These are phyloP conservation scores for Penicillium turbatum DNA, from an alignment of 495 filamentous ascomycete genomes.

Conservation along the genomic window DNA sequence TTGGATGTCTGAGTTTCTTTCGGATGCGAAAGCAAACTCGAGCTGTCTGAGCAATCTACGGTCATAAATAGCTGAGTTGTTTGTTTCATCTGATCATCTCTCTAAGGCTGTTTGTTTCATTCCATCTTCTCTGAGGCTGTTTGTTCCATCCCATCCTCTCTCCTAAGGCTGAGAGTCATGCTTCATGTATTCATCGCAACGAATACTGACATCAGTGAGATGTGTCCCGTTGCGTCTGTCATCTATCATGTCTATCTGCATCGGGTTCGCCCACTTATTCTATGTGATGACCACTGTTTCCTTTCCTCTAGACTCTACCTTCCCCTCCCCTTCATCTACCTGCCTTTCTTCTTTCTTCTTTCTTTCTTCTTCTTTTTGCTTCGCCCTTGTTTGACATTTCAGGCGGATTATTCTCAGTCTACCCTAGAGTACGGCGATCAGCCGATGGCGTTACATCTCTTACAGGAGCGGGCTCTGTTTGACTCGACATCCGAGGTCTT, in stretches of 20 bases:
- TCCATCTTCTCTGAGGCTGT: not conserved
- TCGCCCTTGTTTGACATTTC: not conserved
- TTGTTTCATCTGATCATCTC: not conserved
- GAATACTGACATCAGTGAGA: slow-evolving; percentile 3
- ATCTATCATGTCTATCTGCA: slow-evolving; percentile 10
- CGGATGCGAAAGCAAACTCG: not conserved
- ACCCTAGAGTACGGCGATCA: slow-evolving; percentile 16
- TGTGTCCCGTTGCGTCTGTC: not conserved
- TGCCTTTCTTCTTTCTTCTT: slow-evolving; percentile 1
- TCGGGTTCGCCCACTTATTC: slow-evolving; percentile 8
- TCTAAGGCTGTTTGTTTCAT: not conserved
- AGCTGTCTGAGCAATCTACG: not conserved
- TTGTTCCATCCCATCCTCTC: too few species aligned
- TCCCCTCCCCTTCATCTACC: not conserved
- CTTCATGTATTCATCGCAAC: not conserved
- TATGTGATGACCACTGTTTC: slow-evolving; percentile 22
- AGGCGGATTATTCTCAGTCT: slow-evolving; percentile 9
- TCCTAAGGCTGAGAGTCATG: not conserved
- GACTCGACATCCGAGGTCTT: not conserved
- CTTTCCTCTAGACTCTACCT: slow-evolving; percentile 3
- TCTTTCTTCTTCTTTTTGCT: slow-evolving; percentile 1
- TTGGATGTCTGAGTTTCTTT: not conserved
- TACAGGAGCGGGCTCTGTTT: slow-evolving; percentile 2
- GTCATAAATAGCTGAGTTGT: not conserved
- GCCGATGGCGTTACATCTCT: slow-evolving; percentile 22